A percentile compares a stretch with the other conserved stretches of the same genome.
Conservation (phyloP, 2,329 filamentous ascomycete genomes). For the Nakataea oryzae region DNA sequence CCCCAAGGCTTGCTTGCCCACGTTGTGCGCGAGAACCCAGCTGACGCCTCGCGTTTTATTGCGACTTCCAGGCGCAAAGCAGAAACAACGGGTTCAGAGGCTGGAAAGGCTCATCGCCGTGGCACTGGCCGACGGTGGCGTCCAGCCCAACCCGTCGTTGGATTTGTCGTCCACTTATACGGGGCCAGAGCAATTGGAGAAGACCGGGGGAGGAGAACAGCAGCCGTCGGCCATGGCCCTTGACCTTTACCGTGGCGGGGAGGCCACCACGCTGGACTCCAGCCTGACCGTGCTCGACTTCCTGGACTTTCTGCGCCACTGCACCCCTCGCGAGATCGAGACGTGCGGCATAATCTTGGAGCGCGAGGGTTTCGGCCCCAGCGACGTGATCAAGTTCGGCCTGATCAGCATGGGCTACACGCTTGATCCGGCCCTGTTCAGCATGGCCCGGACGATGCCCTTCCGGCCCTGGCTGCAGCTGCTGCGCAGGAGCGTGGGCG, state of each 20-base stretch:
- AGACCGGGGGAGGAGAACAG: not conserved
- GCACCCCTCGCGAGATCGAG: not conserved
- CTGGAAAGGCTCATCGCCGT: not conserved
- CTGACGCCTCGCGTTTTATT: not conserved
- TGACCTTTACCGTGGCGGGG: not conserved
- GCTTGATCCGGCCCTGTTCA: slow-evolving; percentile 1
- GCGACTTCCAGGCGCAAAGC: not conserved
- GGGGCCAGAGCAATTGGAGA: not conserved
- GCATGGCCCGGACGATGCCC: slow-evolving; percentile 1
- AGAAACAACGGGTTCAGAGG: not conserved
- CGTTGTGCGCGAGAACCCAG: not conserved
- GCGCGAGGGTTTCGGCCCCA: slow-evolving; percentile 4
- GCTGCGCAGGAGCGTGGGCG: not conserved
- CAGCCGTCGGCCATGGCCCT: not conserved
- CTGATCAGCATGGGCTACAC: slow-evolving; percentile 5
- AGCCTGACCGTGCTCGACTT: slow-evolving; percentile 1
- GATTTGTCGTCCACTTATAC: not conserved
- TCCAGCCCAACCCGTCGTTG: not conserved
- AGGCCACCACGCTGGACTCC: not conserved
- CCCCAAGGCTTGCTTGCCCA: not conserved
- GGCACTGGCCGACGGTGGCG: not conserved
- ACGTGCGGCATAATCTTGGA: slow-evolving; percentile 4
- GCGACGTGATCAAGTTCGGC: slow-evolving; percentile 6
- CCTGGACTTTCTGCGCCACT: slow-evolving; percentile 1
- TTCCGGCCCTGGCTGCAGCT: slow-evolving; percentile 1